A percentile compares a stretch with the other conserved stretches of the same genome.
These are phyloP conservation scores for Rhizophora mangle DNA, from an alignment of 345 rosid genomes.

Conservation along the genomic window DNA sequence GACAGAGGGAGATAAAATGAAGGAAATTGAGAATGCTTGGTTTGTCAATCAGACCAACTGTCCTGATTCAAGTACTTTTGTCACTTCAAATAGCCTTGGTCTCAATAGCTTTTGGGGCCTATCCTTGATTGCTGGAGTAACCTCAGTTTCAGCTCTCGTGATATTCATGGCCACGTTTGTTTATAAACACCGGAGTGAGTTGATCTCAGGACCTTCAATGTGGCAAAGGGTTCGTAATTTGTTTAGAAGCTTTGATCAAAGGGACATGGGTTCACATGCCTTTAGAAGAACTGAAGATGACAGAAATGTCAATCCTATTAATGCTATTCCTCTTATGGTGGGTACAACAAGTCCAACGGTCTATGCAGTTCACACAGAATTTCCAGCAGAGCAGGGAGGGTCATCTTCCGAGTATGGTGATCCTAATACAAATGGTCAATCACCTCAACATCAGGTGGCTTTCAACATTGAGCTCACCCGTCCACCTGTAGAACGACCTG, in stretches of 20 bases:
- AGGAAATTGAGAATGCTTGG: too few relatives aligned
- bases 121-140: too few relatives aligned
- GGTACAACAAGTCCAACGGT: constrained; percentile 1
- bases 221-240: constrained; percentile 8
- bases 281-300: not conserved
- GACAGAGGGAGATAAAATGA: constrained; percentile 22
- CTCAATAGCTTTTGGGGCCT: too few relatives aligned
- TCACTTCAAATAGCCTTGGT: too few relatives aligned
- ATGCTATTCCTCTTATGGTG: not conserved
- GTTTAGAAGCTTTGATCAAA: constrained; percentile 9
- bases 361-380: not conserved
- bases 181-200: too few relatives aligned
- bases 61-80: too few relatives aligned
- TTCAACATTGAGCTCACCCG: not conserved
- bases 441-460: not conserved
- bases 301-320: not conserved
- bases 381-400: not conserved
- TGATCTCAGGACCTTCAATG: too few relatives aligned
- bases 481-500: not conserved
- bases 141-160: too few relatives aligned
- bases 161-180: too few relatives aligned
- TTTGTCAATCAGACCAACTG: too few relatives aligned
- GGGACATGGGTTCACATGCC: constrained; percentile 11
- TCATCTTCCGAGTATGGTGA: not conserved
- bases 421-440: not conserved